Evolutionary conservation across 208 protist species (phyloP), one percentile per base, ranked within the genome.

Genomic region (Vickermania spadyakhi): DNA sequence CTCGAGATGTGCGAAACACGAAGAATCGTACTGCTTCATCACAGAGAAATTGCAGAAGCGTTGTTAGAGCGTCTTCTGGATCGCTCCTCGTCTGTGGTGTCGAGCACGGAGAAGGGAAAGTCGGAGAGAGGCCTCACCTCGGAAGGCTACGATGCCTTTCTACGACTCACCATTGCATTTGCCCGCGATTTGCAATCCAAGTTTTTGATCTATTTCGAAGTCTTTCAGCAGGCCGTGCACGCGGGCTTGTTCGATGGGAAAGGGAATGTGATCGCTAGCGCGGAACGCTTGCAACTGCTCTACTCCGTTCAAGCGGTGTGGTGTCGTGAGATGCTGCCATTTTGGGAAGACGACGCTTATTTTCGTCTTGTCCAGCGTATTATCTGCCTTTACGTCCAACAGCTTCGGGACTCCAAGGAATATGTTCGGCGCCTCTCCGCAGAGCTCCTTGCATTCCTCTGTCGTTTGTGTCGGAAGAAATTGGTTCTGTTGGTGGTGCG

Each of bases 61-160:
- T 65, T 96, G 21, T 59, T 94, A 22, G 31, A 73, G 0, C 62
- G 62, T 27, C 67, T 96, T 14, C 58, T 91, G 50, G 68, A 81
- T 28, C 77, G 84, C 30, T 58, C 31, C 45, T 56, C 62, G 22
- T 68, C 68, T n/a, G 18, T 53, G 50, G 72, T 66, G 42, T 53
- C 22, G 36, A 52, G 45, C 52, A 60, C 31, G 21, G 60, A 41
- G 11, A 14, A 29, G 25, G 11, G 49, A 29, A 22, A 31, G 28
- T 0, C 21, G 45, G 62, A 68, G 50, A 60, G 61, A 13, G 77
- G 71, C 30, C 67, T 64, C 18, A 69, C 58, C 1, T 57, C 28
- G 0, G 84, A 96, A 60, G 84, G 75, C 21, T 96, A 84, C 72
- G 83, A 87, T 26, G 89, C 81, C 23, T 96, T 93, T 66, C 74